phyloP scores from a whole-genome alignment of 2,329 filamentous ascomycete genomes.

The Pseudopyricularia javanii region DNA sequence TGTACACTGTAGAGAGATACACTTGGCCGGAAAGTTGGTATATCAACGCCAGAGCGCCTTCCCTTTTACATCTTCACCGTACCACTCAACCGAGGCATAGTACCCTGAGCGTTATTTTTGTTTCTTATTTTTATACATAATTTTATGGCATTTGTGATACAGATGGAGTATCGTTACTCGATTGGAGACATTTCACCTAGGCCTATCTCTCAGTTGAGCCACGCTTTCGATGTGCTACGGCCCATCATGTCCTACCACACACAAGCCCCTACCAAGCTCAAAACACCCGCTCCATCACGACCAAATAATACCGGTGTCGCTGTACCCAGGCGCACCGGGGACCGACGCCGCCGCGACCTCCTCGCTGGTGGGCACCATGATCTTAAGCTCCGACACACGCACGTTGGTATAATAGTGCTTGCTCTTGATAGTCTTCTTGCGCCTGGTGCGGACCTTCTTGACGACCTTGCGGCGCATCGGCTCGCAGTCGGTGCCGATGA shows the following conservation, averaged over 20 bases:
- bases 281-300: background rate
- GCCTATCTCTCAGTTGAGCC: background rate
- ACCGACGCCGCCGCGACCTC: background rate
- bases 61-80: background rate
- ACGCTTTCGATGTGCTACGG: too few relatives aligned
- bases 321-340: background rate
- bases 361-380: conserved; percentile 22
- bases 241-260: too few relatives aligned
- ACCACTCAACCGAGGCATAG: background rate
- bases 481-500: conserved; percentile 75
- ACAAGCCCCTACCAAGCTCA: too few relatives aligned
- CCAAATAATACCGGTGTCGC: background rate
- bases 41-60: background rate
- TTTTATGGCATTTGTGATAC: background rate
- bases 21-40: too few relatives aligned
- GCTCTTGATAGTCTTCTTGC: conserved; percentile 66
- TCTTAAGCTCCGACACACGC: conserved; percentile 68
- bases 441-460: conserved; percentile 66
- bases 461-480: conserved; percentile 68
- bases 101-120: conserved; percentile 4
- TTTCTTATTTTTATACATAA: conserved; percentile 13
- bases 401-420: conserved; percentile 86
- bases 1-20: too few relatives aligned
- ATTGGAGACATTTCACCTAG: background rate
- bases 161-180: background rate